A percentile compares a stretch with the other conserved stretches of the same genome.
Evolutionary conservation across 2,329 filamentous ascomycete species (phyloP).

Genomic region (Aspergillus awamori): DNA sequence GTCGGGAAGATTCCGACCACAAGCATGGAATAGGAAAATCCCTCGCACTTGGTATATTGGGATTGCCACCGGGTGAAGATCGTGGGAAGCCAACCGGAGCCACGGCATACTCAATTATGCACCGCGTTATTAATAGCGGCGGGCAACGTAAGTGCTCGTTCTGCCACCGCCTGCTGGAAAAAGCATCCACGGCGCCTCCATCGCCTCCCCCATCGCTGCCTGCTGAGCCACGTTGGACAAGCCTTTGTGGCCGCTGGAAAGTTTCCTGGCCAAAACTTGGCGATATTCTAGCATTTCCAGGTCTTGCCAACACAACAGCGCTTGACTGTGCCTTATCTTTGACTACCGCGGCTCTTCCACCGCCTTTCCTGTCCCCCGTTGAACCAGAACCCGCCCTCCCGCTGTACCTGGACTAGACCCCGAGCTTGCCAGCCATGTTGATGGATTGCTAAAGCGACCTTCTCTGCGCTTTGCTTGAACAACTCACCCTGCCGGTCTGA

Average conservation of each 20-base stretch:
- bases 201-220: not conserved
- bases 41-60: not conserved
- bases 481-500: not conserved
- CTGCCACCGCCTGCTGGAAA: slow-evolving; percentile 20
- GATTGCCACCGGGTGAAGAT: not conserved
- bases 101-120: not conserved
- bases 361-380: not conserved
- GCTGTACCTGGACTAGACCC: not conserved
- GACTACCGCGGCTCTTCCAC: not conserved
- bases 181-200: not conserved
- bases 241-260: not conserved
- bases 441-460: not conserved
- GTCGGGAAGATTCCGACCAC: not conserved
- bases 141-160: slow-evolving; percentile 15
- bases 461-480: not conserved
- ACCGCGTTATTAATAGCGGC: slow-evolving; percentile 10
- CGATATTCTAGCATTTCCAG: not conserved
- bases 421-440: slow-evolving; percentile 12
- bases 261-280: not conserved
- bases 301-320: not conserved
- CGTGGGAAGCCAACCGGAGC: not conserved
- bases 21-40: not conserved
- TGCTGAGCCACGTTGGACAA: not conserved
- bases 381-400: slow-evolving; percentile 2
- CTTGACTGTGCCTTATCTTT: not conserved